Base-by-base conservation (phyloP, 345 rosid species). In the Zanthoxylum bungeanum region DNA sequence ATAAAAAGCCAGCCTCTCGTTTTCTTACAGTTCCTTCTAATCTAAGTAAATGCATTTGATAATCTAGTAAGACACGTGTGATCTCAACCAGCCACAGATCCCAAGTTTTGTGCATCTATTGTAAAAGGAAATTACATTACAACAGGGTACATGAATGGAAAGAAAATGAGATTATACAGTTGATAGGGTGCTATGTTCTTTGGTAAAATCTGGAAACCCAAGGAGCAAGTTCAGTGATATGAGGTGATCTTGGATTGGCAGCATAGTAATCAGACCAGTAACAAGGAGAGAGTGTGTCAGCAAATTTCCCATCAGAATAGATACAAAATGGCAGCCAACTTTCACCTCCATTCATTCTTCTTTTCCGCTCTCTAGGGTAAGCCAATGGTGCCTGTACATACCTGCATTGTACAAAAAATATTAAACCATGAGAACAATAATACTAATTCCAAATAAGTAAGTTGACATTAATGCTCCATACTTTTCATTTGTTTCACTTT, bases 301-400 rank as follows among this genome's bases (percentile, higher is more conserved):
- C 37, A 21, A 85, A 80, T n/a, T 76, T 46, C 5, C 83, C 86
- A 62, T 82, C 70, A 4, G 77, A 75, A 74, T 80, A 85, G 19
- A 86, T n/a, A 67, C 89, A 82, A 68, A 77, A 85, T 53, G 93
- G 93, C 11, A 88, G 74, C 90, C 86, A 80, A 44, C 74, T 52
- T 64, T 84, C 85, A 34, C 88, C 93, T 0, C 90, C 93, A 37
- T 88, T 88, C 90, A 86, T 84, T 68, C 86, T 78, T 69, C 84
- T 83, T 66, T 77, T 83, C 76, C 89, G 76, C 70, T 88, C 93
- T 72, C 85, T 75, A 25, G 90, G 93, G 73, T 85, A 88, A 11
- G 91, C 91, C 78, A 85, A 28, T n/a, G 93, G 91, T 60, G 93
- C 88, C 77, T 88, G 93, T 25, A 86, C 80, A 39, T 88, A 83